Evolutionary conservation across 306 rosid genomes (phyloP), one percentile per base, ranked within the genome.

Genomic region (Acacia acuminata): DNA sequence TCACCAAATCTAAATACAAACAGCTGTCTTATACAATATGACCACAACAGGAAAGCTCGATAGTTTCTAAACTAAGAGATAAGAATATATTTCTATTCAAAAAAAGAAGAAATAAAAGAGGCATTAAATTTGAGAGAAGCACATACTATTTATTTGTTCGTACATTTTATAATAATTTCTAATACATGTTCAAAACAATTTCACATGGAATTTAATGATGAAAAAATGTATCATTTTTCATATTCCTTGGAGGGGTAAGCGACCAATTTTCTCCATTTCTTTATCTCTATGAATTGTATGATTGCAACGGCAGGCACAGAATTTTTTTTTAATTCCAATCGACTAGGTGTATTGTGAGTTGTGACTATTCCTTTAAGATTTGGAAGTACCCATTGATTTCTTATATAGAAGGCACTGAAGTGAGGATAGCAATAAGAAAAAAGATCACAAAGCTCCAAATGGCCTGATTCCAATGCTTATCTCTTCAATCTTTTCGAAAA

Each of bases 401-500:
- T 61, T 61, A 61, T 10, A 69, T 24, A 34, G 20, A 43, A 42
- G 25, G 55, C 24, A 78, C 22, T 9, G 32, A 68, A 55, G 14
- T 44, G 55, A 42, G 64, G 13, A 53, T 2, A 61, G 48, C 19
- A 61, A 27, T n/a, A 6, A n/a, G 63, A 78, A 78, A 79, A 61
- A 10, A 58, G 43, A 40, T 48, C 36, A 44, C 53, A 51, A 65
- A 16, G 61, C 56, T 70, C 55, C 11, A 44, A 71, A 16, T 34
- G 83, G 16, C 44, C 27, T 20, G 43, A 20, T 71, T 82, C 71
- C 47, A 86, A 69, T 74, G 22, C 71, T 24, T 67, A 48, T 68
- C 51, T 20, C 40, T 36, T 15, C 9, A 8, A 14, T 15, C 5
- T 10, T 58, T n/a, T 2, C 10, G 14, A 58, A 58, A 69, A 40